Evolutionary conservation across 2,329 filamentous ascomycete genomes (phyloP).

Genomic region (Pleurostoma richardsiae): DNA sequence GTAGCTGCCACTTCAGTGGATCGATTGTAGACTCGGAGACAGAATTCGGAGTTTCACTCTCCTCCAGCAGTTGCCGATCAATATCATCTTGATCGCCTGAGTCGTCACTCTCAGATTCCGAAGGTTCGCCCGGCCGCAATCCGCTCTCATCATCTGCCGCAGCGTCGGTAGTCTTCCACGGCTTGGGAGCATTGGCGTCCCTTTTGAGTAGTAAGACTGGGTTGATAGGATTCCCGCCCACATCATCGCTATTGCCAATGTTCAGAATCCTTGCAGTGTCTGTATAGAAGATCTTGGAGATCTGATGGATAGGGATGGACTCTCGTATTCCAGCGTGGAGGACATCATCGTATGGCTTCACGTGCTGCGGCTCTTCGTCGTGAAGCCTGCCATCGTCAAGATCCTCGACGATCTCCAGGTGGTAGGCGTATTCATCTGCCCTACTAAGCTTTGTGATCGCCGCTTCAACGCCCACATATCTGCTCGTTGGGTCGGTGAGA

Average conservation of each 20-base stretch:
- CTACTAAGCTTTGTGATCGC: constrained; percentile 3
- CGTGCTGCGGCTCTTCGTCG: constrained; percentile 28
- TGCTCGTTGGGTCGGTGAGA: neutral
- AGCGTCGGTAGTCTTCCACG: constrained; percentile 29
- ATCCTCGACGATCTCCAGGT: constrained; percentile 79
- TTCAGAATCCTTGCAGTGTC: constrained; percentile 87
- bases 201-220: constrained; percentile 72
- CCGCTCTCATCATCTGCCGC: constrained; percentile 11
- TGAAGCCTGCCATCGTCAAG: constrained; percentile 55
- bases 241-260: constrained; percentile 52
- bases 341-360: constrained; percentile 33
- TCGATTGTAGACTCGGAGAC: constrained; percentile 12
- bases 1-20: constrained; percentile 50
- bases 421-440: constrained; percentile 61
- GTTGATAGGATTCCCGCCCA: constrained; percentile 53
- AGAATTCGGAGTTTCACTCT: constrained; percentile 16
- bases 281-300: constrained; percentile 91
- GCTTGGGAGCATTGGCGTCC: constrained; percentile 57
- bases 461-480: constrained; percentile 1
- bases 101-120: constrained; percentile 4
- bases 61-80: constrained; percentile 38
- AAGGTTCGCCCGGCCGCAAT: no score
- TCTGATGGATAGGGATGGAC: constrained; percentile 47
- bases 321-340: constrained; percentile 43
- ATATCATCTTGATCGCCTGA: constrained; percentile 36